Evolutionary conservation across 176 grass and related monocot species (phyloP), one percentile per base, ranked within the genome.

Genomic region (Aegilops umbellulata): DNA sequence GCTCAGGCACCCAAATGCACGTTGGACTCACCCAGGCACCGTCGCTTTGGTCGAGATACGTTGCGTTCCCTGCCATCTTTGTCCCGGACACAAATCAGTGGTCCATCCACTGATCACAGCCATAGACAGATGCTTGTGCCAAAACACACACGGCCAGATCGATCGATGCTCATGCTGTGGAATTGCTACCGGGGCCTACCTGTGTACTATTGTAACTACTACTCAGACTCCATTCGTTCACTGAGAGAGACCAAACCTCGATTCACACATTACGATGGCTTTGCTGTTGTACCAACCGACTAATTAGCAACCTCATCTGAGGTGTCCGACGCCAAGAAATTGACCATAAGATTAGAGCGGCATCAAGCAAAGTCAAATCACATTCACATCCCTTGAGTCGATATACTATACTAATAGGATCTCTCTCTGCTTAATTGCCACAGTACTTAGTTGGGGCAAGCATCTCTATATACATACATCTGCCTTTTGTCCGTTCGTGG

Each of bases 391-490:
- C 34, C 77, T 60, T 85, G 65, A 14, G 55, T 88, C 6, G 51
- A 55, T 55, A 55, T 55, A 12, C 9, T 42, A 9, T 7, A 62
- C 6, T 31, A 30, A 47, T 5, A 63, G 4, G 34, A 35, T 35
- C 32, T 34, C 32, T 2, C 38, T 29, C 27, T 3, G 10, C 27
- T 39, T 65, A 34, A 63, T 80, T 89, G 57, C 39, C 20, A 5
- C 19, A 7, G 22, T 63, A n/a, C 36, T 41, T 76, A 41, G 88
- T 51, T 71, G 88, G 88, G 82, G 71, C 88, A 51, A 51, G 47
- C 44, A 47, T 47, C 44, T n/a, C n/a, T n/a, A n/a, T n/a, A n/a
- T n/a, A n/a, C n/a, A 8, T 26, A 32, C 29, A 29, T 30, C 72
- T 42, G 38, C 29, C 84, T 25, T 86, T 19, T 57, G 47, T 57